Base-by-base conservation (phyloP, 2,329 filamentous ascomycete genomes). In the Claviceps quebecensis region DNA sequence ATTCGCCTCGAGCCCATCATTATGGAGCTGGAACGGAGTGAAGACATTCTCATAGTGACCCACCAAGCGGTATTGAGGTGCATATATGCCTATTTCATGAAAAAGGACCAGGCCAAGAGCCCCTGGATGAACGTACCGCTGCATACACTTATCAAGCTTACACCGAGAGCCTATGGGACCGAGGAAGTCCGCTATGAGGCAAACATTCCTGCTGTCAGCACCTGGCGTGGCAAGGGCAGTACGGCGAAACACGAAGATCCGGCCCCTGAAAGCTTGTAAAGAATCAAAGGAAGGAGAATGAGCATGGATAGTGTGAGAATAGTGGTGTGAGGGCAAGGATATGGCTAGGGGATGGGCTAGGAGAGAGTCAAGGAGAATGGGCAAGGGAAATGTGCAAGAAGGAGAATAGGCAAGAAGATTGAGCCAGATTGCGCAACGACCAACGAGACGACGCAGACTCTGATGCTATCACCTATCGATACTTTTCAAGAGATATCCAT, bases 61-160 rank as follows among this genome's bases (percentile, higher is more conserved):
- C 93, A 98, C 66, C 93, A 98, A 70, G 93, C 93, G 14, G 91
- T 98, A 37, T 75, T 98, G 56, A 82, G 93, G 54, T 98, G 93
- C 73, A 95, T 98, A 61, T 98, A 97, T 64, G 88, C 93, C 34
- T 98, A 98, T 69, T 98, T 97, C 67, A 95, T 96, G 86, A 95
- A 97, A 62, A 88, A 93, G 61, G 84, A 88, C 51, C 93, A 97
- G 68, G 83, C 90, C 60, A 80, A 87, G 69, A 93, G 86, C 58
- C 93, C 93, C 0, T 98, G 93, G 93, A 95, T 97, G 86, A 91
- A 96, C 62, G 93, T 98, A 8, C 93, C 93, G 6, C 75, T 98
- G 55, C 93, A 98, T 67, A 95, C 88, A 8, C 75, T 98, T 47
- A 97, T 98, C 71, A 96, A 96, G 71, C 76, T 98, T 49, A 97